These are phyloP conservation scores for Acacia confusa DNA, from an alignment of 306 rosid genomes.

Conservation along the genomic window DNA sequence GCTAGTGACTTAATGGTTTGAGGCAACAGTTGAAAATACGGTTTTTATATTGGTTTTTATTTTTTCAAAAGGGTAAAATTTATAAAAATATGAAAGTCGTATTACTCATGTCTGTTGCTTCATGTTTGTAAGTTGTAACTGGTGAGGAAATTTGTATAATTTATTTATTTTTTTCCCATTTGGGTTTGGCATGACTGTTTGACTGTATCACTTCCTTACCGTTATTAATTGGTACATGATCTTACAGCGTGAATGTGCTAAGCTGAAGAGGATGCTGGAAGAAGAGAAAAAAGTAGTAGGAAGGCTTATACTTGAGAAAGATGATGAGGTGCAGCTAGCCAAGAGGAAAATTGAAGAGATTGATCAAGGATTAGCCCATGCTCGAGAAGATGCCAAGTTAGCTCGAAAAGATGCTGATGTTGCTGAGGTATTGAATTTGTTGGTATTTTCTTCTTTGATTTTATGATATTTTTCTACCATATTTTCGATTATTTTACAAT, in stretches of 20 bases:
- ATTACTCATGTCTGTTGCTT: not conserved
- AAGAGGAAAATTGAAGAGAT: not conserved
- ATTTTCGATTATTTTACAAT: not conserved
- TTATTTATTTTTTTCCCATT: not conserved
- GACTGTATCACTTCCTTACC: not conserved
- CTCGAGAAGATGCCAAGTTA: not conserved
- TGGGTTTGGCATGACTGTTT: not conserved
- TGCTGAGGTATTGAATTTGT: not conserved
- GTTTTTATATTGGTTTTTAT: not conserved
- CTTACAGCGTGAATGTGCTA: not conserved
- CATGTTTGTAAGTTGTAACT: not conserved
- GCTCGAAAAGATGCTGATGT: not conserved
- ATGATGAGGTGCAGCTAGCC: not conserved
- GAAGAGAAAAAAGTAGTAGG: not conserved
- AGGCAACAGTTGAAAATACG: not conserved
- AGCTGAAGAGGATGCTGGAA: not conserved
- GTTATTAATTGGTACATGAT: not conserved
- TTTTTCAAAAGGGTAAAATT: not conserved
- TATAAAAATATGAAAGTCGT: not conserved
- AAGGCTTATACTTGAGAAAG: not conserved
- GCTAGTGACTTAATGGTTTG: not conserved
- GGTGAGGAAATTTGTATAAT: not conserved
- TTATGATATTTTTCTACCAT: not conserved
- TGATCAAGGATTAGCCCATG: not conserved
- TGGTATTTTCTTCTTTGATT: not conserved